Conservation (phyloP, 306 rosid species). For the Datisca glomerata region DNA sequence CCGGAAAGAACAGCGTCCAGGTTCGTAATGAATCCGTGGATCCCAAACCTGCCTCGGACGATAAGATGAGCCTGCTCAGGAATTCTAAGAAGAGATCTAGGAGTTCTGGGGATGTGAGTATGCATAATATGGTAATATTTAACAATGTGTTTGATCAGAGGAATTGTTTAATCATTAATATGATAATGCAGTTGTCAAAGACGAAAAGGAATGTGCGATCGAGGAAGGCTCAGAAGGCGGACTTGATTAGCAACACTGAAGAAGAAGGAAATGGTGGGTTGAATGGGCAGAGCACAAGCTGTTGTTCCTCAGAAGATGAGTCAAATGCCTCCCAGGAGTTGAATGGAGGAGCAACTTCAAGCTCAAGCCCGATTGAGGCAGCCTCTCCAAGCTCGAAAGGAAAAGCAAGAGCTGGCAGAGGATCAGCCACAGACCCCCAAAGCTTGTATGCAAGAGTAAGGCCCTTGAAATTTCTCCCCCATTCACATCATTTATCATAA, state of each 20-base stretch:
- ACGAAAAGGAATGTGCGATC: constrained; percentile 33
- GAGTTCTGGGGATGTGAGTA: constrained; percentile 34
- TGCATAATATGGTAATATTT: background rate
- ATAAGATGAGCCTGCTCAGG: constrained; percentile 1
- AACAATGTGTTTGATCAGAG: background rate
- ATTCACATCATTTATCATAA: too few species aligned
- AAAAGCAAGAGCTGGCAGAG: constrained; percentile 33
- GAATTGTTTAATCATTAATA: background rate
- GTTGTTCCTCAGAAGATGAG: constrained; percentile 52
- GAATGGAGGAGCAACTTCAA: constrained; percentile 32
- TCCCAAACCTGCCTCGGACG: constrained; percentile 18
- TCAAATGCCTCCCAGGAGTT: constrained; percentile 34
- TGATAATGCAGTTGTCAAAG: constrained; percentile 26
- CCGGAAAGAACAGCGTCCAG: too few species aligned
- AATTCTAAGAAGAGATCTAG: constrained; percentile 38
- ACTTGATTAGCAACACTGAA: constrained; percentile 24
- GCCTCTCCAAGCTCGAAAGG: constrained; percentile 24
- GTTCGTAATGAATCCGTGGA: constrained; percentile 10
- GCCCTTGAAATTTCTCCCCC: background rate
- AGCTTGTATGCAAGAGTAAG: constrained; percentile 75
- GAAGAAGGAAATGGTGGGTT: constrained; percentile 24
- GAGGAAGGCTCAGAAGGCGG: constrained; percentile 31
- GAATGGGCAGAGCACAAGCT: constrained; percentile 35
- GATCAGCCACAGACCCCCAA: constrained; percentile 71
- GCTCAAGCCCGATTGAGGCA: constrained; percentile 23